Evolutionary conservation across 23 red algal genomes (phyloP), one percentile per base, ranked within the genome.

Genomic region (Gracilaria domingensis): DNA sequence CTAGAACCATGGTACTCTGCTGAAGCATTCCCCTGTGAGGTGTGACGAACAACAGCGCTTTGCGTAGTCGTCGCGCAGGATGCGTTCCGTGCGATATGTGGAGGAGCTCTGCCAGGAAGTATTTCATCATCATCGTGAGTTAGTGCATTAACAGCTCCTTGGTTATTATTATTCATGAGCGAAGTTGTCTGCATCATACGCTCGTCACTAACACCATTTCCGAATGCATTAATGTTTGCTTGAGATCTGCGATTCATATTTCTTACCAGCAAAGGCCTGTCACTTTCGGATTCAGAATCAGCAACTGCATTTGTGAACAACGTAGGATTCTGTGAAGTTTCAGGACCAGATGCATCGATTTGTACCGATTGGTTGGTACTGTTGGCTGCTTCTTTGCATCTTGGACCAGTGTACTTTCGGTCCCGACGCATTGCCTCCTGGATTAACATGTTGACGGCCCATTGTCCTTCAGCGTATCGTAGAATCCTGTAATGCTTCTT

Each of bases 401-500:
- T 8, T 55, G 51, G 51, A 1, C 51, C 51, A 55, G 9, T 55
- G 14, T 55, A 55, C 14, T 55, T 55, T 55, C 51, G 9, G 51
- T 55, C 51, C 18, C 51, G 9, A 16, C 51, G 51, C 51, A 55
- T 55, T 20, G 51, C 51, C 51, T 55, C 51, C 18, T 55, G 11
- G 18, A 55, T 55, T 55, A 55, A 55, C 51, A 55, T 55, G 17
- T 55, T 55, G 9, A 55, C 51, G 14, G 51, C 51, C 51, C 51
- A 55, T 16, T 55, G 51, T 55, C 51, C 51, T 55, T 55, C 51
- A 1, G 51, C 51, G 14, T 55, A 55, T 16, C 14, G 1, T 1
- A 55, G 51, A 55, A 55, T 55, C 51, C 51, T 55, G 51, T 55
- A 55, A 55, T 55, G 51, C 51, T 55, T 55, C 51, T 55, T 16